A percentile compares a stretch with the other conserved stretches of the same genome.
These are phyloP conservation scores for Prunus mira DNA, from an alignment of 306 rosid species.

Conservation along the genomic window DNA sequence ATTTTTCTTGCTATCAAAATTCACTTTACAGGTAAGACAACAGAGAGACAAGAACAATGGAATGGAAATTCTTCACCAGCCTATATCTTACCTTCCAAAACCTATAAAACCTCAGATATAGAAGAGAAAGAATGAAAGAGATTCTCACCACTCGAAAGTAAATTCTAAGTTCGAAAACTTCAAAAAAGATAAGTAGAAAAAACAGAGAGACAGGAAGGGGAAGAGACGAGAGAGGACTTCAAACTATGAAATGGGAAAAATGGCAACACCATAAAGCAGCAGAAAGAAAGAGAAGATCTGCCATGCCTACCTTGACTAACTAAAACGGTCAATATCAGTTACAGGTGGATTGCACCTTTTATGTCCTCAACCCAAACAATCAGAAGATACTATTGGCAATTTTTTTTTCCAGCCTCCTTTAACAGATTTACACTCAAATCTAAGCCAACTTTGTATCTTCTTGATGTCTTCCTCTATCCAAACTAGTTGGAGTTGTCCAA, in stretches of 20 bases:
- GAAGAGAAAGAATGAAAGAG: conserved; percentile 58
- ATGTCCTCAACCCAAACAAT: conserved; percentile 73
- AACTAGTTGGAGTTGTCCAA: conserved; percentile 49
- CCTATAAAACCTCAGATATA: conserved; percentile 52
- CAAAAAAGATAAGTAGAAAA: conserved; percentile 10
- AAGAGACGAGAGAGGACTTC: conserved; percentile 28
- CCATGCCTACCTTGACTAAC: conserved; percentile 66
- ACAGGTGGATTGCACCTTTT: conserved; percentile 73
- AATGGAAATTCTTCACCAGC: conserved; percentile 59
- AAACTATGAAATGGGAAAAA: conserved; percentile 43
- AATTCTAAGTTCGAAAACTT: conserved; percentile 47
- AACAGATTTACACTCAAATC: conserved; percentile 43
- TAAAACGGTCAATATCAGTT: conserved; percentile 72
- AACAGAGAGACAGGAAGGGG: not conserved
- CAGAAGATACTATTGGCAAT: conserved; percentile 56
- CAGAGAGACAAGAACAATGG: conserved; percentile 34
- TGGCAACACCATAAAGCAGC: conserved; percentile 51
- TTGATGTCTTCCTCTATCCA: conserved; percentile 45
- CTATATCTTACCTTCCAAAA: conserved; percentile 70
- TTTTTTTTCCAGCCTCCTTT: conserved; percentile 41
- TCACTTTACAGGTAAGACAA: conserved; percentile 88
- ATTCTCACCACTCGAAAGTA: conserved; percentile 67
- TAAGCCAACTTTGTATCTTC: conserved; percentile 46
- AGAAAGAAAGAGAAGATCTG: conserved; percentile 48
- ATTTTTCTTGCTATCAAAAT: conserved; percentile 84